Conservation (phyloP, 2,329 filamentous ascomycete genomes). For the Colletotrichum sp. region DNA sequence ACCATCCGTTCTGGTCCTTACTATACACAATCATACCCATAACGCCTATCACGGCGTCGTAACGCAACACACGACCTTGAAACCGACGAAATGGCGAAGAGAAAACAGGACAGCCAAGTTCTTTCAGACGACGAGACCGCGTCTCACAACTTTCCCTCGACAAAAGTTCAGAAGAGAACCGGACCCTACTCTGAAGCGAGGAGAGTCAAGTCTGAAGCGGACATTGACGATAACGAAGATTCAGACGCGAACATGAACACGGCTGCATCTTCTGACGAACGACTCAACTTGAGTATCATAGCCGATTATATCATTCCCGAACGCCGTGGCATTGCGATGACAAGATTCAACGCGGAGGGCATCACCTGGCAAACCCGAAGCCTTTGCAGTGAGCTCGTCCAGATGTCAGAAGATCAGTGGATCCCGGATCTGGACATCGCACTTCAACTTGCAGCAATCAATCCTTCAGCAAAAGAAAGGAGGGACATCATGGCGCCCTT, state of each 20-base stretch:
- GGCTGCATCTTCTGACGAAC: not conserved
- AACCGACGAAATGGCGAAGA: not conserved
- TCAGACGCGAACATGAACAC: not conserved
- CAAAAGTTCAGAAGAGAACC: not conserved
- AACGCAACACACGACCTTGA: not conserved
- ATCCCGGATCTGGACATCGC: not conserved
- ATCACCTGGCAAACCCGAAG: not conserved
- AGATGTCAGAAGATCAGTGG: not conserved
- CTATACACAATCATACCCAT: not conserved
- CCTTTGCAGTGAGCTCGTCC: fast-evolving
- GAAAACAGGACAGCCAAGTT: not conserved
- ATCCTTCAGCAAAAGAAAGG: not conserved
- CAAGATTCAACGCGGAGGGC: not conserved
- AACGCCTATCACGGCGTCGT: not conserved
- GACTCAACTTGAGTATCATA: not conserved
- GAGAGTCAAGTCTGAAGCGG: not conserved
- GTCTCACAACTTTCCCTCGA: not conserved
- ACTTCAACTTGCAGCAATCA: not conserved
- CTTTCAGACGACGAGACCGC: not conserved
- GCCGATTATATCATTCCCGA: fast-evolving
- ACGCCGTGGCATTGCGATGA: fast-evolving
- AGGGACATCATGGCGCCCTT: not conserved
- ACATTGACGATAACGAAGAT: not conserved
- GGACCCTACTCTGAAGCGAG: not conserved
- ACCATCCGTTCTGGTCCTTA: not conserved